These are phyloP conservation scores for Nannizzia gypsea DNA, from an alignment of 2,329 filamentous ascomycete species.

Conservation along the genomic window DNA sequence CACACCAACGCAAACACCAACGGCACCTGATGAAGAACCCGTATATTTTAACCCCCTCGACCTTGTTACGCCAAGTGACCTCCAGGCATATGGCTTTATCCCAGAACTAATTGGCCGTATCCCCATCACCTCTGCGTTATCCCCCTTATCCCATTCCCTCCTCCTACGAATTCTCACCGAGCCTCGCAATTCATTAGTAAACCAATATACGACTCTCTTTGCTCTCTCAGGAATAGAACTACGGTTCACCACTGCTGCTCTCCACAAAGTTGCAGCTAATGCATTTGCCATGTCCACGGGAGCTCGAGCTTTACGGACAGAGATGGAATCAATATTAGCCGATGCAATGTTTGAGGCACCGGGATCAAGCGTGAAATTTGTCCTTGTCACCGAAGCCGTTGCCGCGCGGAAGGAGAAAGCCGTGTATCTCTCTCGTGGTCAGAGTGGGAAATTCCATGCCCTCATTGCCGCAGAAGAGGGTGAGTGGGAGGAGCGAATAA, in stretches of 20 bases:
- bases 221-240: slow-evolving; percentile 65
- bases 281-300: slow-evolving; percentile 61
- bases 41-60: slow-evolving; percentile 51
- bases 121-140: slow-evolving; percentile 76
- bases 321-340: slow-evolving; percentile 65
- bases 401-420: slow-evolving; percentile 49
- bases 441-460: slow-evolving; percentile 40
- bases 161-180: slow-evolving; percentile 85
- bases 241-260: slow-evolving; percentile 66
- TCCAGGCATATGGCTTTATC: slow-evolving; percentile 82
- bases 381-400: slow-evolving; percentile 60
- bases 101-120: slow-evolving; percentile 93
- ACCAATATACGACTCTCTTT: slow-evolving; percentile 83
- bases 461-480: slow-evolving; percentile 41
- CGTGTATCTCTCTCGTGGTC: slow-evolving; percentile 41
- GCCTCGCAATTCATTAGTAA: slow-evolving; percentile 74
- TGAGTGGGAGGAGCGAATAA: slow-evolving; percentile 36
- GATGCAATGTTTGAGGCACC: slow-evolving; percentile 76
- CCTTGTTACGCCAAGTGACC: slow-evolving; percentile 59
- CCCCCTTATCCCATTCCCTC: slow-evolving; percentile 54
- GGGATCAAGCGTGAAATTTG: slow-evolving; percentile 52
- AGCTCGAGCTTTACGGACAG: slow-evolving; percentile 64
- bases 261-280: slow-evolving; percentile 70
- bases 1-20: slow-evolving; percentile 41
- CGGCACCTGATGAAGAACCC: slow-evolving; percentile 29